Percentiles rank a stretch among this genome's conserved stretches.
Conservation (phyloP, 768 basidiomycete genomes). For the Suillus variegatus region DNA sequence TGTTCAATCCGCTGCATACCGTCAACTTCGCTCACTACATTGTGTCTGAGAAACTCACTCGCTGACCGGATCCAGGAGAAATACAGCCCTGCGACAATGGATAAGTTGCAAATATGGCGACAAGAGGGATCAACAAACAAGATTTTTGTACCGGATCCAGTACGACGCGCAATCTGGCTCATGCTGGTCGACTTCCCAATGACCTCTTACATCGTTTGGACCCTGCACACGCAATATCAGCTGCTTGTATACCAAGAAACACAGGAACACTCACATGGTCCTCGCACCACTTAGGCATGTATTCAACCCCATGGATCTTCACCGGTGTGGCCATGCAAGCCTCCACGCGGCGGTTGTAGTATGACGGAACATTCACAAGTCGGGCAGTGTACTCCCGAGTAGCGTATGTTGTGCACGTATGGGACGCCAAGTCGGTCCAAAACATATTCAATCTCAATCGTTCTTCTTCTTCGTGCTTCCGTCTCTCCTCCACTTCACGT, state of each 20-base stretch:
- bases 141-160: conserved; percentile 29
- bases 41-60: conserved; percentile 1
- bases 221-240: conserved; percentile 15
- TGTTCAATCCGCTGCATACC: conserved; percentile 29
- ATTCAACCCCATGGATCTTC: conserved; percentile 23
- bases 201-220: conserved; percentile 22
- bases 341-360: conserved; percentile 22
- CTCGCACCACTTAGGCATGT: conserved; percentile 23
- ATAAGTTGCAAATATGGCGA: not conserved
- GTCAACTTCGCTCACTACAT: not conserved
- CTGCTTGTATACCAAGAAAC: not conserved
- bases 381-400: conserved; percentile 32
- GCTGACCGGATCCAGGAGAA: conserved; percentile 3
- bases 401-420: conserved; percentile 29
- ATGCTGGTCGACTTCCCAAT: conserved; percentile 26
- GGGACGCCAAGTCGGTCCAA: conserved; percentile 21
- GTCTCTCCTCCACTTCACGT: not conserved
- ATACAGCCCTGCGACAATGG: conserved; percentile 5
- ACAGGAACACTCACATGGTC: conserved; percentile 17
- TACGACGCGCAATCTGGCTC: conserved; percentile 29
- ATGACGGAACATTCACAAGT: conserved; percentile 28
- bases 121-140: not conserved
- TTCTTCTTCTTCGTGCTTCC: conserved; percentile 17
- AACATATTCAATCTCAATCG: conserved; percentile 22
- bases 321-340: conserved; percentile 26